Evolutionary conservation across 306 rosid genomes (phyloP).

Genomic region (Astragalus membranaceus): DNA sequence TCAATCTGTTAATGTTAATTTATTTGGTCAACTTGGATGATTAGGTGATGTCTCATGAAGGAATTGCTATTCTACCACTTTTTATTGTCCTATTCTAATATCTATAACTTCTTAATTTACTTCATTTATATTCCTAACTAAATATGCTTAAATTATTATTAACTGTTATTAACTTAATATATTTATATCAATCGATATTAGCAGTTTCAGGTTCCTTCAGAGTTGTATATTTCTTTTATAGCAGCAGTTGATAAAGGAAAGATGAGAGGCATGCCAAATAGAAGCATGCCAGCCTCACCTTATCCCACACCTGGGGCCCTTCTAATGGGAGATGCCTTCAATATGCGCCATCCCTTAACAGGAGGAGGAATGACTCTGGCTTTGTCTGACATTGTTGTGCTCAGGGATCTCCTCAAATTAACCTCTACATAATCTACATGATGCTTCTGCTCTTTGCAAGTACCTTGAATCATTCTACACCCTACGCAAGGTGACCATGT

Average conservation of each 20-base stretch:
- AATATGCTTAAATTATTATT: too few relatives aligned
- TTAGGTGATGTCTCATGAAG: too few relatives aligned
- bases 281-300: slow-evolving; percentile 79
- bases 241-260: slow-evolving; percentile 71
- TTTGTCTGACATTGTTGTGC: slow-evolving; percentile 62
- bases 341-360: slow-evolving; percentile 89
- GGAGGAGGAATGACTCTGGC: slow-evolving; percentile 97
- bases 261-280: slow-evolving; percentile 69
- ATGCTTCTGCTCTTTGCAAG: slow-evolving; percentile 41
- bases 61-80: too few relatives aligned
- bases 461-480: slow-evolving; percentile 58
- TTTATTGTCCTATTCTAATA: too few relatives aligned
- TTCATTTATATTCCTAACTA: too few relatives aligned
- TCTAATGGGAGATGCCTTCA: too few relatives aligned
- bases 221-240: slow-evolving; percentile 44
- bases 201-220: slow-evolving; percentile 67
- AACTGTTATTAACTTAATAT: too few relatives aligned
- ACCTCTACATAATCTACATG: slow-evolving; percentile 38
- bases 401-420: slow-evolving; percentile 45
- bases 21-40: too few relatives aligned
- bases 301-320: slow-evolving; percentile 69
- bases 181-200: too few relatives aligned
- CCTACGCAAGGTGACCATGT: slow-evolving; percentile 36
- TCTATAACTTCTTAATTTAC: too few relatives aligned
- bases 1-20: too few relatives aligned